Evolutionary conservation across 106 monocot species (phyloP).

Genomic region (Chionographis japonica): DNA sequence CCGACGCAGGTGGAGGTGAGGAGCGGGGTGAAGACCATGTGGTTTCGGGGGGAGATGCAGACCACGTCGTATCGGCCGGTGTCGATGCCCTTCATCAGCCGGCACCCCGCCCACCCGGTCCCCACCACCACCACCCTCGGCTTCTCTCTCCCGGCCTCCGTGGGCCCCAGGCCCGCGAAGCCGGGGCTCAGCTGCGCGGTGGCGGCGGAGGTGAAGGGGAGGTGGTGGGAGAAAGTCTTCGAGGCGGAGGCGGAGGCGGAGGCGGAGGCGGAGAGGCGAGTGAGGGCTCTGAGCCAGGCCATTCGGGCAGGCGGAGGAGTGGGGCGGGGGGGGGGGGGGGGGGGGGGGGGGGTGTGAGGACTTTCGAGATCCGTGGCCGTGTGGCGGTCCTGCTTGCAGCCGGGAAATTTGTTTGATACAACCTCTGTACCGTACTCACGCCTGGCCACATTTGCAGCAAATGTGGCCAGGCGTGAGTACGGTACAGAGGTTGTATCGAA

Average conservation of each 20-base stretch:
- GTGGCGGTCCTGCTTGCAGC: too few species aligned
- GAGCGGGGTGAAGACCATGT: constrained; percentile 99
- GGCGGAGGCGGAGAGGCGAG: constrained; percentile 8
- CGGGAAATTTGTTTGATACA: too few species aligned
- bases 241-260: constrained; percentile 6
- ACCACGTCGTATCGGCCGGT: constrained; percentile 83
- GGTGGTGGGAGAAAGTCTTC: constrained; percentile 7
- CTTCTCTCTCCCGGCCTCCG: constrained; percentile 46
- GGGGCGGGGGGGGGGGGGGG: background rate
- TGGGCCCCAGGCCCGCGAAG: constrained; percentile 36
- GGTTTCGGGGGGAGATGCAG: constrained; percentile 88
- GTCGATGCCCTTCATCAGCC: constrained; percentile 89
- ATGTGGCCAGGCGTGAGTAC: too few species aligned
- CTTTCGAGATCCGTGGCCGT: too few species aligned
- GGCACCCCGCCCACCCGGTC: constrained; percentile 89
- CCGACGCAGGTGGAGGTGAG: constrained; percentile 98
- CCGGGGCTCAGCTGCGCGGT: background rate
- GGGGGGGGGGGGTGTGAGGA: too few species aligned
- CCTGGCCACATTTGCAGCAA: too few species aligned
- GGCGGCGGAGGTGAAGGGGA: background rate
- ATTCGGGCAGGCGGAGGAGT: background rate
- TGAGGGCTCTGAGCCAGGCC: constrained; percentile 23
- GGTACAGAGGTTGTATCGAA: too few species aligned
- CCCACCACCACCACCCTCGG: constrained; percentile 81
- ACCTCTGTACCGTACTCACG: too few species aligned